Base-by-base conservation (phyloP, 2,329 filamentous ascomycete species). In the Cordyceps javanica region DNA sequence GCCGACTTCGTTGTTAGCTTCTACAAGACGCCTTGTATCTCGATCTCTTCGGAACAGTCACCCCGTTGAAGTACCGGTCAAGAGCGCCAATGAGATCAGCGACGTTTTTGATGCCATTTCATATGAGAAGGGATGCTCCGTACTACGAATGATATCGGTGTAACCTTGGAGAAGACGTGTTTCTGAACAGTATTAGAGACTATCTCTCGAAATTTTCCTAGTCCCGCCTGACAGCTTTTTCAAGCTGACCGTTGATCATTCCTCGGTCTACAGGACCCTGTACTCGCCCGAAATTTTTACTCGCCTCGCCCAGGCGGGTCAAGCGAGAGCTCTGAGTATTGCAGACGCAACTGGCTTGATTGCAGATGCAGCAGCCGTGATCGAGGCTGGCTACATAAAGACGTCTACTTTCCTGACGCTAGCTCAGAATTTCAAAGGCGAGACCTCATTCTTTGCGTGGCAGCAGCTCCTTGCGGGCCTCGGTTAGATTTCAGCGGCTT, bases 21-120 rank as follows among this genome's bases (percentile, higher is more conserved):
- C 81, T 97, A 58, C 91, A 96, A 70, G 87, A 89, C 62, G 93
- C 93, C 1, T 80, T 97, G 41, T 86, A 87, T 23, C 82, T 97
- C 6, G 93, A 97, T 72, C 92, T 2, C 77, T 97, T 54, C 85
- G 93, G 65, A 96, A 91, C 82, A 96, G 91, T 68, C 93, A 97
- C 71, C 92, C 93, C 5, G 96, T 97, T 59, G 93, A 97, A 72
- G 92, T 97, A 0, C 93, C 93, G 1, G 91, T 97, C 61, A 96
- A 96, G 81, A 87, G 89, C 59, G 92, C 93, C 26, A 91, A 96
- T 65, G 91, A 97, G 73, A 92, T 97, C 71, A 96, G 96, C 75
- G 92, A 97, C 75, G 97, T 97, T 65, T 97, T 97, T 66, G 93
- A 97, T 69, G 91, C 91, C 61, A 97, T 97, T 64, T 97, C 93